Base-by-base conservation (phyloP, 2,329 filamentous ascomycete species). In the Amylocarpus encephaloides region DNA sequence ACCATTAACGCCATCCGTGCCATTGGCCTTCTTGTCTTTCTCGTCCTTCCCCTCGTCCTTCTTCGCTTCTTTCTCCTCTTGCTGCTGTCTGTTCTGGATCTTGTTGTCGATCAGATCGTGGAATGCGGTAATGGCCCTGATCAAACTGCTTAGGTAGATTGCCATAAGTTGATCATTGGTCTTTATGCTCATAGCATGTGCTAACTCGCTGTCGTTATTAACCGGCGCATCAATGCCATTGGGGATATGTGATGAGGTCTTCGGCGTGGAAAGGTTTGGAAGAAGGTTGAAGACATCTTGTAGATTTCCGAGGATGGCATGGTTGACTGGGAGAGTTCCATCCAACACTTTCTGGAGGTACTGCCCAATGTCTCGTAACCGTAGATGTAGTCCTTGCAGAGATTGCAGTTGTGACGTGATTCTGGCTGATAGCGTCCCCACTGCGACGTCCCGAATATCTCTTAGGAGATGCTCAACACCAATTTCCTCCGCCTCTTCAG, bases 71-170 rank as follows among this genome's bases (percentile, higher is more conserved):
- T 92, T 92, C 66, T 98, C 93, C 66, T 97, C 93, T 65, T 94
- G 87, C 69, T 94, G 88, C 72, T 97, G 91, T 68, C 92, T 82
- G 73, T 98, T 98, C 75, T 97, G 92, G 61, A 97, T 96, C 80
- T 98, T 98, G 77, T 98, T 98, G 76, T 98, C 93, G 60, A 98
- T 98, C 60, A 98, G 74, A 68, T 98, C 93, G 70, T 98, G 93
- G 84, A 97, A 98, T 6, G 93, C 93, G 11, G 93, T 97, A 66
- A 98, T 98, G 50, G 93, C 93, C 54, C 93, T 82, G 71, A 98
- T 97, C 74, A 97, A 74, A 73, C 88, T 95, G 73, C 88, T 95
- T 48, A 98, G 78, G 71, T 98, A 98, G 68, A 98, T 97, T 46
- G 91, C 83, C 88, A 98, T 96, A 58, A 98, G 80, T 74, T 98